These are phyloP conservation scores for Pseudoperonospora humuli DNA, from an alignment of 352 stramenopile genomes.

Conservation along the genomic window DNA sequence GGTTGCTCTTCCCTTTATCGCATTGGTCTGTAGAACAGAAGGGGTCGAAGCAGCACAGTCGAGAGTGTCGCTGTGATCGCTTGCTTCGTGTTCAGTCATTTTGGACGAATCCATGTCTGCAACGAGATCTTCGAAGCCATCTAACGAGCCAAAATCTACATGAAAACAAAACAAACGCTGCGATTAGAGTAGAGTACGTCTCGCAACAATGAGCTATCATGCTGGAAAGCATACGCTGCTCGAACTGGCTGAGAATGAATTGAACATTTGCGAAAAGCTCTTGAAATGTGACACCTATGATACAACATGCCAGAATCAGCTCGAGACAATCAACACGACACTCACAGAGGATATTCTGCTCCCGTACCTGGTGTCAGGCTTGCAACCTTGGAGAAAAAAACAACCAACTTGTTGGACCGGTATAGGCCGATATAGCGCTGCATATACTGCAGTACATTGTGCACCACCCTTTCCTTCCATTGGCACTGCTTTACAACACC, in stretches of 20 bases:
- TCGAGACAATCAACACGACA: no score
- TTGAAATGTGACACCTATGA: conserved; percentile 24
- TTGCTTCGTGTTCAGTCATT: conserved; percentile 4
- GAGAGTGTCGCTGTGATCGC: neutral
- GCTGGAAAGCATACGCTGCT: conserved; percentile 28
- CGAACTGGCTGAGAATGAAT: conserved; percentile 34
- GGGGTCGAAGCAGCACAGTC: neutral
- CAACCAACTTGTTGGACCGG: conserved; percentile 28
- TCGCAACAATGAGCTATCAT: neutral
- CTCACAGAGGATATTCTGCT: neutral
- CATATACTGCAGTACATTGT: conserved; percentile 30
- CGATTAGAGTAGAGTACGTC: neutral
- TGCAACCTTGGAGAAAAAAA: conserved; percentile 31
- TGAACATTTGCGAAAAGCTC: conserved; percentile 27
- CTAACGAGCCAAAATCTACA: conserved; percentile 32
- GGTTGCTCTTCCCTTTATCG: neutral
- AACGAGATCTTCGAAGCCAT: conserved; percentile 29
- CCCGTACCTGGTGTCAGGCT: conserved; percentile 30
- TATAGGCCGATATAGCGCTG: conserved; percentile 35
- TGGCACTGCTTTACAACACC: conserved; percentile 27
- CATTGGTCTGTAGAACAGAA: neutral
- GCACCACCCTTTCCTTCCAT: conserved; percentile 28
- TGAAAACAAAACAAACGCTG: neutral
- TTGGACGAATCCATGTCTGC: conserved; percentile 8
- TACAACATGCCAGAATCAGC: conserved; percentile 3